These are phyloP conservation scores for Apophysomyces sp. DNA, from an alignment of 371 early-diverging fungal genomes.

Conservation along the genomic window DNA sequence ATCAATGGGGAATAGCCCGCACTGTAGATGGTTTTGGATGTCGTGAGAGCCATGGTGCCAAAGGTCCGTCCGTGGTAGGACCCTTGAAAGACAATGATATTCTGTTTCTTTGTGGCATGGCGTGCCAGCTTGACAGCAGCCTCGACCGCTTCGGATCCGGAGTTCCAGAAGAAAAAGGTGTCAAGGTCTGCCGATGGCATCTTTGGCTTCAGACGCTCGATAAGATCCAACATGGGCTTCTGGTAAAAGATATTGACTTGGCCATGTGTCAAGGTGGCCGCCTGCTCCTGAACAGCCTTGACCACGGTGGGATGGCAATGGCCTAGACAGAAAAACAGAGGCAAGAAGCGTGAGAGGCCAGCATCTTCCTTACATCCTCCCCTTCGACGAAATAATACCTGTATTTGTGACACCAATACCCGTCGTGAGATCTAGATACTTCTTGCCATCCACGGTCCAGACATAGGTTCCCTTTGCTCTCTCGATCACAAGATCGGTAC, in stretches of 20 bases:
- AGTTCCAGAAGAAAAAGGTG: slow-evolving; percentile 61
- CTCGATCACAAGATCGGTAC: slow-evolving; percentile 50
- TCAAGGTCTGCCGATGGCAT: slow-evolving; percentile 52
- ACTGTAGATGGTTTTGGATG: slow-evolving; percentile 55
- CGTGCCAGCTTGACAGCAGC: slow-evolving; percentile 57
- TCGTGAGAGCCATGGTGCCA: slow-evolving; percentile 58
- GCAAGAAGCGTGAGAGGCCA: no score
- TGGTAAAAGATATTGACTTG: slow-evolving; percentile 58
- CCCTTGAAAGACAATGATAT: slow-evolving; percentile 54
- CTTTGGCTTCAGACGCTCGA: slow-evolving; percentile 38
- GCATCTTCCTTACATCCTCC: not conserved
- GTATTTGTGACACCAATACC: slow-evolving; percentile 62
- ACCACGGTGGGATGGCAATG: slow-evolving; percentile 59
- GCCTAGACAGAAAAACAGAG: slow-evolving; percentile 15
- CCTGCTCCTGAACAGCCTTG: slow-evolving; percentile 61
- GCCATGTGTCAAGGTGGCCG: slow-evolving; percentile 48
- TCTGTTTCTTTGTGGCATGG: slow-evolving; percentile 57
- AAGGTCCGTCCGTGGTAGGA: slow-evolving; percentile 62
- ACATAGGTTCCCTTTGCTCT: slow-evolving; percentile 50
- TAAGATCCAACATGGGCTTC: slow-evolving; percentile 57
- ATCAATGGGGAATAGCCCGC: slow-evolving; percentile 55
- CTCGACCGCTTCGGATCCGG: slow-evolving; percentile 63
- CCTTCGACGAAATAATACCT: slow-evolving; percentile 21
- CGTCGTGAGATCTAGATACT: slow-evolving; percentile 56
- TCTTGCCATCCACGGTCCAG: slow-evolving; percentile 48